Conservation (phyloP, 1,284 basidiomycete genomes). For the Moniliella sp. region DNA sequence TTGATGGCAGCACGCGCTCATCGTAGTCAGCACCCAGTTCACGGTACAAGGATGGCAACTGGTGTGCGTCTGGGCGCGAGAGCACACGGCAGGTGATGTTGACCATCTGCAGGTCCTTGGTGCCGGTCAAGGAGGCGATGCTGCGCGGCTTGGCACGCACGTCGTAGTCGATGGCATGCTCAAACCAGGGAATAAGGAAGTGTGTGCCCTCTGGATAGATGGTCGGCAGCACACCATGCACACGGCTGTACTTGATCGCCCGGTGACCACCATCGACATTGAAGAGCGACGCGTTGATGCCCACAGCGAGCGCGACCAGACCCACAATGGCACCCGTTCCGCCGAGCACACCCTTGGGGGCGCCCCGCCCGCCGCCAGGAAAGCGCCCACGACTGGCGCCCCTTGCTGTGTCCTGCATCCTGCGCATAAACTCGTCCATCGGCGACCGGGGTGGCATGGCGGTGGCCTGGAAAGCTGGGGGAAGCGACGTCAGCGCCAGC, state of each 20-base stretch:
- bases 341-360: slow-evolving; percentile 46
- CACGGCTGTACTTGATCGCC: slow-evolving; percentile 79
- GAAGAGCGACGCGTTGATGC: slow-evolving; percentile 69
- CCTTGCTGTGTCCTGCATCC: no score
- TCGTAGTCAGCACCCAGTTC: slow-evolving; percentile 95
- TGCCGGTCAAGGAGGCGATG: slow-evolving; percentile 88
- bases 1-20: slow-evolving; percentile 54
- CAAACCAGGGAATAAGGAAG: slow-evolving; percentile 83
- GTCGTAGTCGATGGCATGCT: slow-evolving; percentile 83
- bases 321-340: slow-evolving; percentile 58
- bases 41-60: slow-evolving; percentile 71
- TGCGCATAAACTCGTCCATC: no score
- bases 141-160: slow-evolving; percentile 92
- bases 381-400: no score
- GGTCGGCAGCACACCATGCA: slow-evolving; percentile 54
- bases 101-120: slow-evolving; percentile 45
- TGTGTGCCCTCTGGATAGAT: slow-evolving; percentile 91
- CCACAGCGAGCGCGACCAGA: slow-evolving; percentile 58
- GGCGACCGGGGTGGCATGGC: no score
- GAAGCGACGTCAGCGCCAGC: no score
- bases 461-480: no score
- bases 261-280: slow-evolving; percentile 99
- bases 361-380: slow-evolving; percentile 12
- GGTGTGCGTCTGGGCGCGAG: slow-evolving; percentile 54
- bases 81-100: slow-evolving; percentile 27